These are phyloP conservation scores for Talaromyces sp. DNA, from an alignment of 2,329 filamentous ascomycete genomes.

Conservation along the genomic window DNA sequence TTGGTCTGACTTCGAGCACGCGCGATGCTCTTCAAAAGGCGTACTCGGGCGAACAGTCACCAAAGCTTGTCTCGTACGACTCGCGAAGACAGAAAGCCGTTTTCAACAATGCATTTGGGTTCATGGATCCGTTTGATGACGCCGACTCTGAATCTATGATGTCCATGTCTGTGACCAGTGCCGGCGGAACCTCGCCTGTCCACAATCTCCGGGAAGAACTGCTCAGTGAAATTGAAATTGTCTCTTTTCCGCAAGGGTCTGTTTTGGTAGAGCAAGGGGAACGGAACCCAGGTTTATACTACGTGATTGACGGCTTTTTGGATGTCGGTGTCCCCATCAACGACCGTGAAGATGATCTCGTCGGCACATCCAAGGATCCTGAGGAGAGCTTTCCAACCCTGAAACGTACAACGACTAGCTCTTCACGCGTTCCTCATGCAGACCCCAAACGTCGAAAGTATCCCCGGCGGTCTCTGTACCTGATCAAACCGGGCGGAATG, in stretches of 20 bases:
- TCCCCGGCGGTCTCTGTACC: slow-evolving; percentile 69
- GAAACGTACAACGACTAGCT: slow-evolving; percentile 43
- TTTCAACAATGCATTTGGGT: slow-evolving; percentile 84
- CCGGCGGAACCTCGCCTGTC: slow-evolving; percentile 60
- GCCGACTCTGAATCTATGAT: slow-evolving; percentile 84
- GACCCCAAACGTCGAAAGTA: slow-evolving; percentile 39
- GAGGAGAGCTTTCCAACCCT: slow-evolving; percentile 45
- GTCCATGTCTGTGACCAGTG: slow-evolving; percentile 62
- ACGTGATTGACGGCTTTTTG: slow-evolving; percentile 94
- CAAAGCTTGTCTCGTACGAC: slow-evolving; percentile 79
- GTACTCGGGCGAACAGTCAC: slow-evolving; percentile 78
- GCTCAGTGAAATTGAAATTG: slow-evolving; percentile 90
- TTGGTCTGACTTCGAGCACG: slow-evolving; percentile 68
- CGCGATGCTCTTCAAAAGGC: slow-evolving; percentile 63
- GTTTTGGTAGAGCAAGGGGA: slow-evolving; percentile 95
- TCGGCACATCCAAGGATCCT: slow-evolving; percentile 31
- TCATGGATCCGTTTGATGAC: slow-evolving; percentile 85
- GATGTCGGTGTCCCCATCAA: slow-evolving; percentile 83
- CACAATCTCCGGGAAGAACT: slow-evolving; percentile 71
- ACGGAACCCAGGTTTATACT: slow-evolving; percentile 93
- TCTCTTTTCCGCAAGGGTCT: slow-evolving; percentile 92
- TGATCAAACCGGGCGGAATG: slow-evolving; percentile 91
- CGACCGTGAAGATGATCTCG: slow-evolving; percentile 50
- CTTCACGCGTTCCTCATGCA: slow-evolving; percentile 34
- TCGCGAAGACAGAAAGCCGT: slow-evolving; percentile 73